Conservation (phyloP, 1,284 basidiomycete species). For the Cystobasidium slooffiae region DNA sequence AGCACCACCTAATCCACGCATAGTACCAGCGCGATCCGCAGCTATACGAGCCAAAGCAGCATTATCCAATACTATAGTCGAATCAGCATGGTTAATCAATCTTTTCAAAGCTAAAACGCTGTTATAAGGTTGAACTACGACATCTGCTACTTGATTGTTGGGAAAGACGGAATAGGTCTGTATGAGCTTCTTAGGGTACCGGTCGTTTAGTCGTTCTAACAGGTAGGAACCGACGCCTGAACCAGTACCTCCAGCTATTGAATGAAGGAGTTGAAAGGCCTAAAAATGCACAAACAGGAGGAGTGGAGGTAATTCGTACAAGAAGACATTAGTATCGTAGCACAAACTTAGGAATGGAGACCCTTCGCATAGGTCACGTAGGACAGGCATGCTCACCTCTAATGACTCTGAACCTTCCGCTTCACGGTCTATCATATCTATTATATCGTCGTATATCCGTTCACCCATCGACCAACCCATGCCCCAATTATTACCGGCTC, state of each 20-base stretch:
- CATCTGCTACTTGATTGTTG: constrained; percentile 84
- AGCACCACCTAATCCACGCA: constrained; percentile 18
- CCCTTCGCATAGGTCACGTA: too few relatives aligned
- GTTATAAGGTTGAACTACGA: constrained; percentile 99
- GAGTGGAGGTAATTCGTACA: too few relatives aligned
- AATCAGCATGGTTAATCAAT: constrained; percentile 93
- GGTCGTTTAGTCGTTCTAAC: constrained; percentile 93
- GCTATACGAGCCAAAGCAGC: constrained; percentile 89
- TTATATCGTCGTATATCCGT: constrained; percentile 91
- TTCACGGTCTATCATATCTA: constrained; percentile 99
- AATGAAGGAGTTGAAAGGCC: constrained; percentile 99
- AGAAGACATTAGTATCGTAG: too few relatives aligned
- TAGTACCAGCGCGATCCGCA: constrained; percentile 67
- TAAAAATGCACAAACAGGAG: constrained; percentile 56
- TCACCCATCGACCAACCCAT: constrained; percentile 91
- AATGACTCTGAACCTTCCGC: constrained; percentile 97
- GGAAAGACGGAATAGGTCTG: constrained; percentile 99
- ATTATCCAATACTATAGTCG: constrained; percentile 96
- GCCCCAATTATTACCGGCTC: constrained; percentile 99
- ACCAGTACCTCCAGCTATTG: constrained; percentile 97
- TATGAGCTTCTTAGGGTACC: constrained; percentile 97
- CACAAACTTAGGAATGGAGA: too few relatives aligned
- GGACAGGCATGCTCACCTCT: constrained; percentile 67
- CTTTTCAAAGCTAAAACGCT: constrained; percentile 90
- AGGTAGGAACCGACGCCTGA: constrained; percentile 97